A percentile compares a stretch with the other conserved stretches of the same genome.
Evolutionary conservation across 2,329 filamentous ascomycete species (phyloP).

Genomic region (Coniochaeta sp.): DNA sequence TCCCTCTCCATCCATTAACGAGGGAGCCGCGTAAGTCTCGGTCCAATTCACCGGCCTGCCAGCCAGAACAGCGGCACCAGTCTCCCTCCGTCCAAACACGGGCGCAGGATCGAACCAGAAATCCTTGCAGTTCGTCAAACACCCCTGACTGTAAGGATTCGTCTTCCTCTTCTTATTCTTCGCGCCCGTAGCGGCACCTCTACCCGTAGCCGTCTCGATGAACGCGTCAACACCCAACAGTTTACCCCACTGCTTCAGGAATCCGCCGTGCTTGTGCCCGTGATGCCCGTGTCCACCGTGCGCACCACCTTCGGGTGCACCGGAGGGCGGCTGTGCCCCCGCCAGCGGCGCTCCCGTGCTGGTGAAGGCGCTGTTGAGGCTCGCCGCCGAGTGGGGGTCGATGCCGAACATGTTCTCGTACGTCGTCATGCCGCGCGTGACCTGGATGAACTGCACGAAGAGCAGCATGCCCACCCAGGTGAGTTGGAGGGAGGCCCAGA

Average conservation of each 20-base stretch:
- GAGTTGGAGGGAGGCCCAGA: slow-evolving; percentile 79
- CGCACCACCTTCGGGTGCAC: slow-evolving; percentile 40
- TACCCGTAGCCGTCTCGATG: slow-evolving; percentile 82
- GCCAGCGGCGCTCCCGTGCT: slow-evolving; percentile 70
- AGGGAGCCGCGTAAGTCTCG: slow-evolving; percentile 79
- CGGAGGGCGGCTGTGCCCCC: slow-evolving; percentile 42
- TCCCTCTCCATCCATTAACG: slow-evolving; percentile 50
- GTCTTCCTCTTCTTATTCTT: slow-evolving; percentile 48
- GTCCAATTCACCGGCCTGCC: slow-evolving; percentile 82
- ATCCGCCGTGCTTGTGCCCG: slow-evolving; percentile 43
- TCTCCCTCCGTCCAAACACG: slow-evolving; percentile 67
- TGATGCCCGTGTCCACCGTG: slow-evolving; percentile 31
- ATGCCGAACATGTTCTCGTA: slow-evolving; percentile 93
- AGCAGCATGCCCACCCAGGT: slow-evolving; percentile 97
- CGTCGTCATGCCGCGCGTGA: slow-evolving; percentile 88
- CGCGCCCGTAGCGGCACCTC: slow-evolving; percentile 57
- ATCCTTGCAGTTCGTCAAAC: slow-evolving; percentile 85
- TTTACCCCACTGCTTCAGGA: slow-evolving; percentile 72
- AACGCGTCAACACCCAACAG: slow-evolving; percentile 90
- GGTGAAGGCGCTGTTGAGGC: slow-evolving; percentile 67
- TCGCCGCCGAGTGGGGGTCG: slow-evolving; percentile 46
- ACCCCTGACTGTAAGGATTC: slow-evolving; percentile 82
- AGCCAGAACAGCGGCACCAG: slow-evolving; percentile 67
- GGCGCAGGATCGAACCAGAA: slow-evolving; percentile 93
- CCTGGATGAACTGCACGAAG: slow-evolving; percentile 87